phyloP scores from a whole-genome alignment of 2,329 filamentous ascomycete genomes.

The Taxawa tesnikishii region DNA sequence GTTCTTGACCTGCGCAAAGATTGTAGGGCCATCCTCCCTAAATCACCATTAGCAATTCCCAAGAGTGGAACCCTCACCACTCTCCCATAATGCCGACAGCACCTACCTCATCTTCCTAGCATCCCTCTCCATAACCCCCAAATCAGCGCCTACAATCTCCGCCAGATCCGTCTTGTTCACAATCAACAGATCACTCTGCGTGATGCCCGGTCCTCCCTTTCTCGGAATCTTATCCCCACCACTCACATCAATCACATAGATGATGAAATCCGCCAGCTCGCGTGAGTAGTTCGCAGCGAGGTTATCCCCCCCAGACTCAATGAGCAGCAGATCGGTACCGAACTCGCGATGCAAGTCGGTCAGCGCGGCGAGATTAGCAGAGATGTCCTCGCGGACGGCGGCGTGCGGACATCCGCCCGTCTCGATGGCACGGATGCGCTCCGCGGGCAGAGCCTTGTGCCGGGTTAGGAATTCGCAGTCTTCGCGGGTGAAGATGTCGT shows the following conservation, averaged over 20 bases:
- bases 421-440: conserved; percentile 88
- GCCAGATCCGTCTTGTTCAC: conserved; percentile 98
- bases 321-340: conserved; percentile 71
- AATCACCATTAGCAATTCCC: neutral
- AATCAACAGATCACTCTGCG: conserved; percentile 82
- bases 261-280: conserved; percentile 92
- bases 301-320: conserved; percentile 93
- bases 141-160: conserved; percentile 76
- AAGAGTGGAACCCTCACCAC: conserved; percentile 1
- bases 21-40: conserved; percentile 83
- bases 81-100: too few species aligned
- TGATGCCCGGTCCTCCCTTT: conserved; percentile 94
- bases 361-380: conserved; percentile 80
- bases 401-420: conserved; percentile 96
- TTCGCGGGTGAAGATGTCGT: conserved; percentile 97
- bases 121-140: conserved; percentile 89
- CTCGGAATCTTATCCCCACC: conserved; percentile 94
- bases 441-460: conserved; percentile 67
- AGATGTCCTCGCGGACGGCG: conserved; percentile 94
- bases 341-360: conserved; percentile 79
- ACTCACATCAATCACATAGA: conserved; percentile 96
- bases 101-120: conserved; percentile 63
- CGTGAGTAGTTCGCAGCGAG: conserved; percentile 92
- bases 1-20: conserved; percentile 97
- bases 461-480: conserved; percentile 95